A percentile compares a stretch with the other conserved stretches of the same genome.
Conservation (phyloP, 2,329 filamentous ascomycete genomes). For the Fusarium brevicatenulatum region DNA sequence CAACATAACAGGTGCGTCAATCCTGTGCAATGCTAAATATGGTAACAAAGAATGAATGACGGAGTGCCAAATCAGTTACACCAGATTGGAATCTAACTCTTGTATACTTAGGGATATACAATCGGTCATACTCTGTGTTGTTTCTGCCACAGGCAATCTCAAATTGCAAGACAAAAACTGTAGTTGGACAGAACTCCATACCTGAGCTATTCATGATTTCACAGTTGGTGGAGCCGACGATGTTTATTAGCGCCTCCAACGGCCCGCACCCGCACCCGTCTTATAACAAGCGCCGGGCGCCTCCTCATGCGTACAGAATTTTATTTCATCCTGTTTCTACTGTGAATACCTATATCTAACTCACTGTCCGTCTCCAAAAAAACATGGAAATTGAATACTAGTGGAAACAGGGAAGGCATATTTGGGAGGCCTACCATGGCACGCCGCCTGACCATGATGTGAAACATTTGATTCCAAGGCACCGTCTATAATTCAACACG, state of each 20-base stretch:
- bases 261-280: conserved; percentile 27
- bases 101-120: background rate
- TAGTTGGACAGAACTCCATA: background rate
- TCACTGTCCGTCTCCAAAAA: too few species aligned
- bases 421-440: background rate
- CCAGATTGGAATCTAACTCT: too few species aligned
- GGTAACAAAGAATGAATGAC: background rate
- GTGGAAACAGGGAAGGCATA: background rate
- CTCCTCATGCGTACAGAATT: background rate
- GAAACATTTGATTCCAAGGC: background rate
- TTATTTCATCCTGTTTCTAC: background rate
- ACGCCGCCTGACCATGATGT: background rate
- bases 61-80: background rate
- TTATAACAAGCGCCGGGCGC: background rate
- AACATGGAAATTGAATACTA: background rate
- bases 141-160: background rate
- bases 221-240: background rate
- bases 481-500: background rate
- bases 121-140: too few species aligned
- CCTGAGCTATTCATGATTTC: background rate
- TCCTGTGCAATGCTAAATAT: background rate
- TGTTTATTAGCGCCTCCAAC: conserved; percentile 29
- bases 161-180: background rate
- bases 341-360: background rate
- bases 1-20: too few species aligned